Evolutionary conservation across 306 rosid species (phyloP).

Genomic region (Mimosa bimucronata): DNA sequence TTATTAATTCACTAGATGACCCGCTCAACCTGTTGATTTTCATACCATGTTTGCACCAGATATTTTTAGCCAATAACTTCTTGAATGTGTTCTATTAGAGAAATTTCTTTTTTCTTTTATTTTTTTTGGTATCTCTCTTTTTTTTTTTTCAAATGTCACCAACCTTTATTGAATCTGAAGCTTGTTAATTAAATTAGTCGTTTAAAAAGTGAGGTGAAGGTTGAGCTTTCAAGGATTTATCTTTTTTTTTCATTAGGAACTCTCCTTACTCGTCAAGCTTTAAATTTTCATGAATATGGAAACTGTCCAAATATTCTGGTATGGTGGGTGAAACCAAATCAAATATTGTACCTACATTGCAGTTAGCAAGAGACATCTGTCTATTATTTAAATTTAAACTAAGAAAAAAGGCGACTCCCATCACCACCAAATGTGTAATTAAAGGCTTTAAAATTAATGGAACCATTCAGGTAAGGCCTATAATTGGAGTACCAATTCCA

Average conservation of each 20-base stretch:
- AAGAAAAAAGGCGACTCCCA: slow-evolving; percentile 1
- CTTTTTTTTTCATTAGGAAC: background rate
- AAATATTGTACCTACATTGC: background rate
- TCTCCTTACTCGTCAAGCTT: background rate
- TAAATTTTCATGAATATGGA: background rate
- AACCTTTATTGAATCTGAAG: slow-evolving; percentile 43
- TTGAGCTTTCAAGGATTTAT: slow-evolving; percentile 61
- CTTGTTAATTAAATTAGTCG: slow-evolving; percentile 36
- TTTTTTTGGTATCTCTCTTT: too few species aligned
- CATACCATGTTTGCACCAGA: too few species aligned
- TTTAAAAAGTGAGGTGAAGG: slow-evolving; percentile 52
- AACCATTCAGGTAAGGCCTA: slow-evolving; percentile 5
- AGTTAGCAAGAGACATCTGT: background rate
- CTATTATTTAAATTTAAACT: slow-evolving; percentile 15
- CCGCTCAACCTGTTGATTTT: too few species aligned
- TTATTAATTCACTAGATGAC: too few species aligned
- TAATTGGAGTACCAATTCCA: slow-evolving; percentile 25
- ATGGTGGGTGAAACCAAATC: slow-evolving; percentile 20
- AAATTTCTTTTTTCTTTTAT: too few species aligned
- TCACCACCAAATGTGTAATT: slow-evolving; percentile 40
- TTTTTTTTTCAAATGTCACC: slow-evolving; percentile 20
- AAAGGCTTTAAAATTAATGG: slow-evolving; percentile 19
- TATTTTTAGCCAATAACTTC: too few species aligned
- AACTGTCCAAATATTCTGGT: background rate
- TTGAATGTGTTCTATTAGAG: too few species aligned